Base-by-base conservation (phyloP, 2,329 filamentous ascomycete genomes). In the Ceratocystis smalleyi region DNA sequence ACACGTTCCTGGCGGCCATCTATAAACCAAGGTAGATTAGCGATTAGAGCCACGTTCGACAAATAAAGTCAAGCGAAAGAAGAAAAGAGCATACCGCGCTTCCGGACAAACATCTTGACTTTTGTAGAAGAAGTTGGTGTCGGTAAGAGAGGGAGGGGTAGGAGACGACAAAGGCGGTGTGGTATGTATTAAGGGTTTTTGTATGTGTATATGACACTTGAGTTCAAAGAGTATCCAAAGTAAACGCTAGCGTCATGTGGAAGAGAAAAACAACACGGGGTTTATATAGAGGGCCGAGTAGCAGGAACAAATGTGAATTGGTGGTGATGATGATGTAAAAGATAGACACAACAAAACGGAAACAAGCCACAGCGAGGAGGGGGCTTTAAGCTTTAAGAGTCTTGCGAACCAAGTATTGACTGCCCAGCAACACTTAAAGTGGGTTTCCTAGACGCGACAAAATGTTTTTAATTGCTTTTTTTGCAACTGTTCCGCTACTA, bases 1-100 rank as follows among this genome's bases (percentile, higher is more conserved):
- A 99, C 94, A 77, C 94, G 94, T 83, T 99, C 94, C 81, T 97
- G 96, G 81, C 94, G 94, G 78, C 92, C 92, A 83, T 99, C 94
- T 97, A 64, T 10, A 17, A 8, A 27, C 7, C n/a, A 24, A n/a
- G 6, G 7, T 51, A 22, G n/a, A n/a, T 19, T n/a, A 30, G 51
- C 12, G 7, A 12, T 32, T 55, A 70, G 24, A 59, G 22, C 12
- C 17, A 59, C 12, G 40, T 49, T 30, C 43, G 40, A 22, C 2
- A 22, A 24, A 27, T 19, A 8, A 27, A 54, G 24, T 19, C n/a
- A 24, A 12, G 32, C 12, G 5, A 17, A 17, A 27, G n/a, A 35
- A 24, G 27, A 17, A 55, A 12, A n/a, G 45, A 77, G 12, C 81
- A 70, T 77, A 83, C 81, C 81, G 73, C 82, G 78, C 79, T 84